A percentile compares a stretch with the other conserved stretches of the same genome.
These are phyloP conservation scores for Rhizomucor miehei DNA, from an alignment of 371 early-diverging fungal genomes.

Conservation along the genomic window DNA sequence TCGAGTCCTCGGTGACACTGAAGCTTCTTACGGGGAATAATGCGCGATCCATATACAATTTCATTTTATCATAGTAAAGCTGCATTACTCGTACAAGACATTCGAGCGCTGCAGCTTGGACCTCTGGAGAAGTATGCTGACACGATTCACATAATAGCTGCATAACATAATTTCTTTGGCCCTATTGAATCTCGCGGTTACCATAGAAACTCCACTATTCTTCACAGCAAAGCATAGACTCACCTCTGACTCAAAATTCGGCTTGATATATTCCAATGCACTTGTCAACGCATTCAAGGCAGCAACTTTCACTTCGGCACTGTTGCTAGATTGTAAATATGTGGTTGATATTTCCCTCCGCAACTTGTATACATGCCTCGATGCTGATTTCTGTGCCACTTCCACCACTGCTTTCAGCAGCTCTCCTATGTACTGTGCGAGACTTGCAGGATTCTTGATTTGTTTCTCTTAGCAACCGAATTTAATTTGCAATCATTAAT, in stretches of 20 bases:
- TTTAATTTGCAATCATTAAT: background rate
- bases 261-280: conserved; percentile 89
- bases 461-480: no score
- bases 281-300: conserved; percentile 90
- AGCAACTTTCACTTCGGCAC: conserved; percentile 81
- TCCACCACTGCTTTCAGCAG: no score
- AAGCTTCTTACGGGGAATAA: conserved; percentile 74
- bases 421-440: no score
- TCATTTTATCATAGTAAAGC: conserved; percentile 94
- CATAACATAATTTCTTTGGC: conserved; percentile 97
- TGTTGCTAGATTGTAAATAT: conserved; percentile 16
- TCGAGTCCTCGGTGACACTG: background rate
- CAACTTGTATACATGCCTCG: background rate
- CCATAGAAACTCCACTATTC: background rate
- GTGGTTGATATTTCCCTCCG: no score
- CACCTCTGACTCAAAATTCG: conserved; percentile 86
- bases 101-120: conserved; percentile 88
- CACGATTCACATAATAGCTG: conserved; percentile 96
- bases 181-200: conserved; percentile 26
- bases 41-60: conserved; percentile 91
- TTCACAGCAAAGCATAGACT: background rate
- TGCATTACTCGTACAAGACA: conserved; percentile 95
- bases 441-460: no score
- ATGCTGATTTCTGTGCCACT: no score
- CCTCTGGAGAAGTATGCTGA: conserved; percentile 67